Evolutionary conservation across 2,329 filamentous ascomycete species (phyloP).

Genomic region (Mollisiaceae sp.): DNA sequence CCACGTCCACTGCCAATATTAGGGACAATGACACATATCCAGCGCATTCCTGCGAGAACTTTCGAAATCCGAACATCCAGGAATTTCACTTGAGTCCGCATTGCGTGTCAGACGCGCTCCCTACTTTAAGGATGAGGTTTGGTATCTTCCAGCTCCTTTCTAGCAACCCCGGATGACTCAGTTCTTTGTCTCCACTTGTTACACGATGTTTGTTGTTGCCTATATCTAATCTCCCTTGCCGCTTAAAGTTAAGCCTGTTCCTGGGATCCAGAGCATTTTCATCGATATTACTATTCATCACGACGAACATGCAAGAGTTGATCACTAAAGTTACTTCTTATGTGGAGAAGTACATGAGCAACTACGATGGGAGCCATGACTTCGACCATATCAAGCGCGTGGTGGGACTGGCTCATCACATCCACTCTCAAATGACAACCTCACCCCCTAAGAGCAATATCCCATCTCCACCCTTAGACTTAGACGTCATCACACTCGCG

Average conservation of each 20-base stretch:
- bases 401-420: conserved; percentile 62
- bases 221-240: conserved; percentile 1
- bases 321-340: conserved; percentile 61
- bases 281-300: not conserved
- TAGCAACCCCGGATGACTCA: conserved; percentile 1
- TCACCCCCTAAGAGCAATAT: not conserved
- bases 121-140: not conserved
- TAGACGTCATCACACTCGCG: conserved; percentile 65
- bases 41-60: not conserved
- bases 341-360: conserved; percentile 71
- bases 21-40: not conserved
- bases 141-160: not conserved
- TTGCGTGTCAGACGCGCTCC: not conserved
- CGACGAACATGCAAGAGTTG: conserved; percentile 43
- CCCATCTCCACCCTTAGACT: conserved; percentile 50
- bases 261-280: not conserved
- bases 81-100: not conserved
- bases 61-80: not conserved
- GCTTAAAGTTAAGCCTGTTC: conserved; percentile 1
- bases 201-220: not conserved
- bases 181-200: not conserved
- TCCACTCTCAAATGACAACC: conserved; percentile 53
- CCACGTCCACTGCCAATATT: not conserved
- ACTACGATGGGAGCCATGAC: conserved; percentile 80
- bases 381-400: conserved; percentile 84